Base-by-base conservation (phyloP, 371 early-diverging fungal species). In the Mortierella sp. region DNA sequence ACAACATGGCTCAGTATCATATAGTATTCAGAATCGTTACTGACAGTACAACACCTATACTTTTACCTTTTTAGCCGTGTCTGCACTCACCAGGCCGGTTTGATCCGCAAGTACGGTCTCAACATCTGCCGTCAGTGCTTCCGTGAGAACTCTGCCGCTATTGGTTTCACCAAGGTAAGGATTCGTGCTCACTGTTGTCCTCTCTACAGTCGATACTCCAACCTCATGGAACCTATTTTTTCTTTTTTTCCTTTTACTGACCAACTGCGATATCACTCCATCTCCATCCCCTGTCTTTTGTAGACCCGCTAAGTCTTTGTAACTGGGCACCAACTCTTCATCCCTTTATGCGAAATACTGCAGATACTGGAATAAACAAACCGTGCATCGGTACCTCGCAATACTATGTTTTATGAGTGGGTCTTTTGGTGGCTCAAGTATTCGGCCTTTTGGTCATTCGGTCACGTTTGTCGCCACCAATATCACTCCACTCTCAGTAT, bases 111-210 rank as follows among this genome's bases (percentile, higher is more conserved):
- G 92, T 99, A 99, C 92, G 93, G 92, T 79, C 88, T 99, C 73
- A 94, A 98, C 92, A 89, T 99, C 82, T 99, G 99, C 94, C 96
- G 99, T 92, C 99, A 99, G 91, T 99, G 99, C 94, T 99, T 99
- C 95, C 98, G 99, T 89, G 98, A 99, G 90, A 95, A 99, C 88
- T 91, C 99, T 85, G 87, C 85, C 70, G 98, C 97, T 84, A 99
- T 99, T 89, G 99, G 99, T 79, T 99, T 99, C 92, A 86, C 87
- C 86, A 97, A 97, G 95, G 91, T 86, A 75, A 64, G 53, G 52
- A 29, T 57, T 46, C n/a, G n/a, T n/a, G n/a, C n/a, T n/a, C n/a
- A n/a, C n/a, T n/a, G n/a, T n/a, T n/a, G n/a, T n/a, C n/a, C 7
- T 16, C 50, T 28, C 19, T 47, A 45, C 18, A 50, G 50, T 14